Percentiles rank a stretch among this genome's conserved stretches.
phyloP scores from a whole-genome alignment of 768 basidiomycete genomes.

The Butyriboletus loyo region DNA sequence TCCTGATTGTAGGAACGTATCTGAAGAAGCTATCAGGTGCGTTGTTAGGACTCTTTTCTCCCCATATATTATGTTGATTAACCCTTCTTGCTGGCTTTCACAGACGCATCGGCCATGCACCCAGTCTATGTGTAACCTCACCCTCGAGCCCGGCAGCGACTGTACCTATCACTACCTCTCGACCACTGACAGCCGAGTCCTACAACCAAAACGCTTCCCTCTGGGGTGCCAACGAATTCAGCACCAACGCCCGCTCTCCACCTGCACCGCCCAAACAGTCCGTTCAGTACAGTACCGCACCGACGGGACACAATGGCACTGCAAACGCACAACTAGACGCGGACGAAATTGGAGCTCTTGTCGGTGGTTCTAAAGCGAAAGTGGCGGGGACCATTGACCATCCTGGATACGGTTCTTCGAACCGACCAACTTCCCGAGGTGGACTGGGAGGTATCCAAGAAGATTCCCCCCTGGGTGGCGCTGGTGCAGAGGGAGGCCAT shows the following conservation, averaged over 20 bases:
- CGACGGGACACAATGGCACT: constrained; percentile 20
- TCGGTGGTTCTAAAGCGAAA: constrained; percentile 5
- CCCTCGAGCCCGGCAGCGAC: constrained; percentile 30
- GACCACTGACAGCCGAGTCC: constrained; percentile 22
- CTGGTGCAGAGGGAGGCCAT: constrained; percentile 1
- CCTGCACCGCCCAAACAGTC: constrained; percentile 14
- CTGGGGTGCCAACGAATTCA: constrained; percentile 9
- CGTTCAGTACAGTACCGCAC: constrained; percentile 30
- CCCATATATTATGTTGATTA: neutral
- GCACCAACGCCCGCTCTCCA: constrained; percentile 3
- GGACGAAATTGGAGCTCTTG: constrained; percentile 24
- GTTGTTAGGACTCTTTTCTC: neutral
- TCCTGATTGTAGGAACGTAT: constrained; percentile 51
- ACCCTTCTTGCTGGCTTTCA: neutral
- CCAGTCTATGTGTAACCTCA: constrained; percentile 35
- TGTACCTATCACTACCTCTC: constrained; percentile 28
- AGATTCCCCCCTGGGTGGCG: constrained; percentile 1
- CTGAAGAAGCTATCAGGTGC: constrained; percentile 63
- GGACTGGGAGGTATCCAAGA: constrained; percentile 28
- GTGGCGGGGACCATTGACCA: constrained; percentile 25
- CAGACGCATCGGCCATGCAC: constrained; percentile 50
- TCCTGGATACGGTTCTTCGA: constrained; percentile 23
- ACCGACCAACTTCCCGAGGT: constrained; percentile 13
- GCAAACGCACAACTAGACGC: constrained; percentile 10
- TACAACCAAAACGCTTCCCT: constrained; percentile 6